Conservation (phyloP, 306 rosid species). For the Prunus mira region DNA sequence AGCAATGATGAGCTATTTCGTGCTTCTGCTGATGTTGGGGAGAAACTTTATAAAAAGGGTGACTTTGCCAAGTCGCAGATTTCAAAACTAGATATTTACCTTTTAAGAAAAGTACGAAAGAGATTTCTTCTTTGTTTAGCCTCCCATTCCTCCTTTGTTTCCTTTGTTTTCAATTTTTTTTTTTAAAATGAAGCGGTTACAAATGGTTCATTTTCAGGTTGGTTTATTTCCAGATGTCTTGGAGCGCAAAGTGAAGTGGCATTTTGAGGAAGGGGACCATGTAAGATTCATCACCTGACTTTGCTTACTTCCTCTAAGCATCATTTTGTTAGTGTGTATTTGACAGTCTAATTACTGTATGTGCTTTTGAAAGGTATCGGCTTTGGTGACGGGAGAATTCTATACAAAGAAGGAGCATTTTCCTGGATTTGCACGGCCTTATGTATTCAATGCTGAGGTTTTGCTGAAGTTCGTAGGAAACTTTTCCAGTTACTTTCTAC, state of each 20-base stretch:
- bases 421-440: constrained; percentile 95
- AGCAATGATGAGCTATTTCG: constrained; percentile 53
- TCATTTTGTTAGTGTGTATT: constrained; percentile 7
- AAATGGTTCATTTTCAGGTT: constrained; percentile 52
- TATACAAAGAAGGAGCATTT: constrained; percentile 89
- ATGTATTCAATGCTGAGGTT: constrained; percentile 86
- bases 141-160: background rate
- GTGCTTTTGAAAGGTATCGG: constrained; percentile 68
- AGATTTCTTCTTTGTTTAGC: background rate
- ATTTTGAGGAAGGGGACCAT: constrained; percentile 88
- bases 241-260: constrained; percentile 78
- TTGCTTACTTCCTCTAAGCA: constrained; percentile 14
- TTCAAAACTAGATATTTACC: constrained; percentile 63
- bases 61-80: constrained; percentile 66
- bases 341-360: constrained; percentile 15
- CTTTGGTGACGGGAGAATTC: constrained; percentile 87
- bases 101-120: constrained; percentile 60
- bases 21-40: constrained; percentile 68
- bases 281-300: constrained; percentile 38
- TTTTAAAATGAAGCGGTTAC: background rate
- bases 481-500: constrained; percentile 12
- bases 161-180: too few relatives aligned
- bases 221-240: constrained; percentile 94
- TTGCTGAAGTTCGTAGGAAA: constrained; percentile 65
- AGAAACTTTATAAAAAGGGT: constrained; percentile 80